These are phyloP conservation scores for Ophiocordyceps robertsii DNA, from an alignment of 2,329 filamentous ascomycete genomes.

Conservation along the genomic window DNA sequence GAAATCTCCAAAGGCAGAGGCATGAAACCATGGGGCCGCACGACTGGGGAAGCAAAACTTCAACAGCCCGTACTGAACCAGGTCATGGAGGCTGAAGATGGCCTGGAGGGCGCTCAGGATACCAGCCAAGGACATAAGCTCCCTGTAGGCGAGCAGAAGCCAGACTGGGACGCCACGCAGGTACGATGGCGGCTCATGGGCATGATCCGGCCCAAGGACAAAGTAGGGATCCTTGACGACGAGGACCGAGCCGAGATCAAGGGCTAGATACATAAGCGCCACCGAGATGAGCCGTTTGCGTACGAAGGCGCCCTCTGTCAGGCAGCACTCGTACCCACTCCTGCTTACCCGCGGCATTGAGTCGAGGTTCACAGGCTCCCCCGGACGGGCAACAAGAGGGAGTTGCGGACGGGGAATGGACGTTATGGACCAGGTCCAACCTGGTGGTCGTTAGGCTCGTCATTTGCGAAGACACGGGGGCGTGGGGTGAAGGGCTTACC, in stretches of 20 bases:
- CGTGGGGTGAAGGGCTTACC: conserved; percentile 22
- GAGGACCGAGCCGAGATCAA: conserved; percentile 57
- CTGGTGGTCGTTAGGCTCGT: conserved; percentile 14
- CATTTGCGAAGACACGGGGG: not conserved
- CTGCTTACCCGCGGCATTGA: conserved; percentile 26
- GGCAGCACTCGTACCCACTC: conserved; percentile 31
- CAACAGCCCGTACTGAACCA: conserved; percentile 38
- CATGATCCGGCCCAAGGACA: conserved; percentile 32
- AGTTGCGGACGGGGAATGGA: conserved; percentile 33
- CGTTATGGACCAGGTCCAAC: conserved; percentile 44
- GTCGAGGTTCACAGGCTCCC: conserved; percentile 25
- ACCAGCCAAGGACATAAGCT: conserved; percentile 38
- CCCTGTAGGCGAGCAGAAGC: conserved; percentile 40
- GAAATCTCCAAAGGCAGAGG: conserved; percentile 42
- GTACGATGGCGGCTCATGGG: conserved; percentile 25
- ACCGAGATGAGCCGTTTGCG: conserved; percentile 29
- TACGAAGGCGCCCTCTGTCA: conserved; percentile 31
- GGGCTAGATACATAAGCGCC: conserved; percentile 45
- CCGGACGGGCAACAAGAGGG: conserved; percentile 16
- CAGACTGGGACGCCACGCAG: conserved; percentile 26
- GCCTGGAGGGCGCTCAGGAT: conserved; percentile 48
- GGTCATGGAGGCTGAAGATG: conserved; percentile 45
- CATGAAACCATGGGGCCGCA: conserved; percentile 36
- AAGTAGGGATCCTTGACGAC: conserved; percentile 75
- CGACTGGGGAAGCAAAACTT: conserved; percentile 37